Base-by-base conservation (phyloP, 108 stramenopile species). In the Mediolabrus comicus region DNA sequence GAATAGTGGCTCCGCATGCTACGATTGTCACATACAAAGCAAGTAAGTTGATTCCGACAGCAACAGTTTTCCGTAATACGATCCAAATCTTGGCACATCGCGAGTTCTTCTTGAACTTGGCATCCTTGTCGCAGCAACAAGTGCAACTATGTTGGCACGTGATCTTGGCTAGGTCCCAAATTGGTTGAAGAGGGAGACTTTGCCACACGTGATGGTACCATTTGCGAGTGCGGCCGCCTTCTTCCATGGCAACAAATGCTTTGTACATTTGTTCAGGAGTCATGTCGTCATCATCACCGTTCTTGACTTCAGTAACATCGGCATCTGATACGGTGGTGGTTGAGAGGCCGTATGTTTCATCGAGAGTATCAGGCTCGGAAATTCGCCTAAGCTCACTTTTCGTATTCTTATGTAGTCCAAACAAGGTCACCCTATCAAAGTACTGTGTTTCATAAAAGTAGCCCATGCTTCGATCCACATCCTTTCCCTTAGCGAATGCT, bases 1-100 rank as follows among this genome's bases (percentile, higher is more conserved):
- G 38, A 39, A 46, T 5, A 9, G 62, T 62, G 11, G 62, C 62
- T 27, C 24, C 62, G 12, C 32, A 36, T 3, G 62, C 10, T 19
- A 62, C 62, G 8, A 62, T 26, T 26, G 62, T 34, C 5, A 46
- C 62, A 0, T 41, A 62, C 3, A 62, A 35, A 8, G 62, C 62
- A 3, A 41, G 22, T 17, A 36, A 46, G 39, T 62, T 62, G 38
- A 62, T 62, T 34, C 12, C 8, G n/a, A 36, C 2, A 22, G 25
- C 35, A 16, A 46, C 13, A 27, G 27, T 25, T n/a, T 62, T 62
- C 36, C 3, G 24, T 6, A 39, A n/a, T 19, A 38, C 35, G 13
- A 9, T 22, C 62, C 35, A 62, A 10, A 41, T 10, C 34, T 39
- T 62, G 7, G 19, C 17, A 34, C 19, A 62, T 8, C 2, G 22